phyloP scores from a whole-genome alignment of 2,329 filamentous ascomycete genomes.

The Scopulariopsis brevicaulis region DNA sequence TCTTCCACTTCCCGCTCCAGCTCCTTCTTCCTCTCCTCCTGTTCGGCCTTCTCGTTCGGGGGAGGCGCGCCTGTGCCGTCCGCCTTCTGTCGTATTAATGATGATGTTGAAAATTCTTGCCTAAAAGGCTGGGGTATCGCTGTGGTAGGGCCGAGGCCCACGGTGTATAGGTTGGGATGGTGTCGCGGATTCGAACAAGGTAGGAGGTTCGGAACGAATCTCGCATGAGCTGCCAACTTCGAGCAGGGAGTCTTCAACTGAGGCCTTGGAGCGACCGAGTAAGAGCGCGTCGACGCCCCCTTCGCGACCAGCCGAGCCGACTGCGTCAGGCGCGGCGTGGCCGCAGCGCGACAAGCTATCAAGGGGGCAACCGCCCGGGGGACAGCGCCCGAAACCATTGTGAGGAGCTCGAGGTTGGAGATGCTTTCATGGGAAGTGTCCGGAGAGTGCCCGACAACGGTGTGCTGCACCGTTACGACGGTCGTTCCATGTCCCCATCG shows the following conservation, averaged over 20 bases:
- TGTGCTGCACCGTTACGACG: constrained; percentile 4
- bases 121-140: background rate
- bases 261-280: background rate
- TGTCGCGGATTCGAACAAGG: background rate
- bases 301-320: background rate
- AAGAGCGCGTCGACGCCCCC: background rate
- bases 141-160: background rate
- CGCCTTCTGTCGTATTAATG: background rate
- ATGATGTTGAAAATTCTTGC: background rate
- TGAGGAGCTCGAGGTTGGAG: constrained; percentile 12
- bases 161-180: background rate
- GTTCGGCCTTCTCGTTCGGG: background rate
- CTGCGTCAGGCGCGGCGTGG: background rate
- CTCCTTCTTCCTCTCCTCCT: background rate
- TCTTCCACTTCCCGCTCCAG: constrained; percentile 23
- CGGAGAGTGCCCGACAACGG: background rate
- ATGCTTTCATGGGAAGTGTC: background rate
- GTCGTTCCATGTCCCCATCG: background rate
- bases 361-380: constrained; percentile 34
- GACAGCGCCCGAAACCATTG: constrained; percentile 37
- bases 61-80: background rate
- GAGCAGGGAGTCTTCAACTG: background rate
- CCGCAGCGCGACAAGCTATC: constrained; percentile 14
- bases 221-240: background rate
- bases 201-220: background rate